Evolutionary conservation across 2,329 filamentous ascomycete genomes (phyloP).

Genomic region (Alternaria longipes): DNA sequence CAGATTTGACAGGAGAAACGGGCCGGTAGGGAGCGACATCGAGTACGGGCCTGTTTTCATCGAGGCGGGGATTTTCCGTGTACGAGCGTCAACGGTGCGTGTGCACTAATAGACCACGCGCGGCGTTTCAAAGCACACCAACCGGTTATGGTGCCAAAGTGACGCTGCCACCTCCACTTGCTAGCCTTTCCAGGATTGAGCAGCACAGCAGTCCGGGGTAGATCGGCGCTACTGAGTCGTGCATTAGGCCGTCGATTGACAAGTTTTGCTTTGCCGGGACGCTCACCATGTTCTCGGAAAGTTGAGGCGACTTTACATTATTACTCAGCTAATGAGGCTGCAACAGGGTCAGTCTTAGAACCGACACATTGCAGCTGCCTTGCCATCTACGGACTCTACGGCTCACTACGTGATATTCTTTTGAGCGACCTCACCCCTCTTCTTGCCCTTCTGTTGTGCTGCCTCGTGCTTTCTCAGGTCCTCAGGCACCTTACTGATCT

Average conservation of each 20-base stretch:
- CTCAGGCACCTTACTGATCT: constrained; percentile 88
- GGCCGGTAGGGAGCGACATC: constrained; percentile 5
- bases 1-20: constrained; percentile 5
- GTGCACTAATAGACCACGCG: constrained; percentile 6
- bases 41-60: neutral
- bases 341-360: neutral
- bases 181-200: constrained; percentile 17
- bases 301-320: neutral
- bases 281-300: neutral
- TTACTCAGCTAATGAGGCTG: neutral
- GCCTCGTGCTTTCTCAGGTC: constrained; percentile 89
- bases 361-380: neutral
- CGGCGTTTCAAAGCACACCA: constrained; percentile 5
- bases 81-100: constrained; percentile 3
- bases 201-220: constrained; percentile 26
- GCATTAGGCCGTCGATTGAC: constrained; percentile 2
- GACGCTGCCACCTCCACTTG: constrained; percentile 22
- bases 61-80: constrained; percentile 9
- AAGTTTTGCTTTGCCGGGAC: neutral
- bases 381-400: neutral
- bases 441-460: constrained; percentile 80
- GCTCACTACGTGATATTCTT: constrained; percentile 22
- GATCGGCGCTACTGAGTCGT: constrained; percentile 11
- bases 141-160: constrained; percentile 8
- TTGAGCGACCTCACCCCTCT: constrained; percentile 21